Base-by-base conservation (phyloP, 306 rosid genomes). In the Myrica gale region DNA sequence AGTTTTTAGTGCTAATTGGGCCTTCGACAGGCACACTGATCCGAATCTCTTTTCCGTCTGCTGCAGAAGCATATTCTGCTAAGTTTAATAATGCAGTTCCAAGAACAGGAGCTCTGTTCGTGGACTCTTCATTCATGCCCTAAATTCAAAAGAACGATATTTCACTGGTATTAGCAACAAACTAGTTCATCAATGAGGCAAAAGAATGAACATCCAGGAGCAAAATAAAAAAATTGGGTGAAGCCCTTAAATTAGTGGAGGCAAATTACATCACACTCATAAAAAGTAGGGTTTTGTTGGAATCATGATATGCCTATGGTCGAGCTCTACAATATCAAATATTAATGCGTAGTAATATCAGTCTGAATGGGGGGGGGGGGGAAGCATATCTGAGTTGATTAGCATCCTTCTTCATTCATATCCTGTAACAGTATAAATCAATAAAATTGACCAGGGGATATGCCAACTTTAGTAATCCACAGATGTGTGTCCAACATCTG, bases 1-100 rank as follows among this genome's bases (percentile, higher is more conserved):
- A 57, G 70, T 90, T 97, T 48, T 68, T 79, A 63, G 89, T 76
- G 74, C 78, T 61, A 0, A 84, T 87, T 58, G 87, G 80, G 12
- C 85, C 73, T 2, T 82, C 76, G 20, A 96, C 81, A 10, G 97
- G 92, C 69, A 92, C 75, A 81, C 73, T 88, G 39, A 96, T 82
- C 60, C 87, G 88, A 76, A 88, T 81, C 80, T 92, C 97, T 9
- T 85, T 87, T 77, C 88, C 79, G 78, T 92, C 96, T 69, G 84
- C 82, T 0, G 71, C 87, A n/a, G 87, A 85, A 72, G 92, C 88
- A 74, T 79, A 87, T 67, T 96, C 98, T 54, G 99, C 92, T 68
- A 96, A 86, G 76, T 96, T 96, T 90, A 96, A 78, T 12, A 90
- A 82, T 13, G 89, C 92, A 6, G 88, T 87, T 65, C 98, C 99